Evolutionary conservation across 129 eudicot genomes (phyloP), one percentile per base, ranked within the genome.

Genomic region (Mikania micrantha): DNA sequence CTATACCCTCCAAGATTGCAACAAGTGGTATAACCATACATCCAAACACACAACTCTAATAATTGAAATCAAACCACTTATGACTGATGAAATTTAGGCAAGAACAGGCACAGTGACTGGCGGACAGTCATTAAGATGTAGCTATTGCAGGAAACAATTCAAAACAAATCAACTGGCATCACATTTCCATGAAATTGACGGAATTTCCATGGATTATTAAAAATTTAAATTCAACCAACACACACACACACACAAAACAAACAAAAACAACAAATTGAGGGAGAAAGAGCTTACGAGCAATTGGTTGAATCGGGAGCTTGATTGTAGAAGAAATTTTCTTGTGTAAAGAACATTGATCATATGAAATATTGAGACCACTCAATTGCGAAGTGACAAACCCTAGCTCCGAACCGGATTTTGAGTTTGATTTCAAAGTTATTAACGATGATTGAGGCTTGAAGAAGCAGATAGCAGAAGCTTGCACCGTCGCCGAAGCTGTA

Each of bases 351-450:
- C 53, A 24, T 35, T 71, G 72, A 56, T 45, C 32, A 22, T 22
- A 53, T 2, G 95, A 80, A 57, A 92, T 82, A 53, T 79, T 83
- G 74, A 86, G 69, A 45, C 98, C 98, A 67, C 84, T 71, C 31
- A 92, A 74, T 69, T 88, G 87, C 9, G 98, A 92, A 35, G 90
- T 61, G 54, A 82, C 59, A 71, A 82, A 92, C 56, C 87, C 84
- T 59, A 92, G 74, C 20, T 85, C 91, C 7, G 95, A 67, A 70
- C 22, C 66, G 20, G 38, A 31, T 19, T 17, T 47, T 20, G 47
- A 49, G 21, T 44, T 39, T 71, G 72, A 8, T 40, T 83, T 83
- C 61, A 70, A 67, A 12, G 34, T 63, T n/a, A 72, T 29, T 5
- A 75, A 32, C 13, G 71, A 22, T 9, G 67, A 45, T 31, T 72